Base-by-base conservation (phyloP, 192 early-diverging fungal genomes). In the Gamsiella multidivaricata region DNA sequence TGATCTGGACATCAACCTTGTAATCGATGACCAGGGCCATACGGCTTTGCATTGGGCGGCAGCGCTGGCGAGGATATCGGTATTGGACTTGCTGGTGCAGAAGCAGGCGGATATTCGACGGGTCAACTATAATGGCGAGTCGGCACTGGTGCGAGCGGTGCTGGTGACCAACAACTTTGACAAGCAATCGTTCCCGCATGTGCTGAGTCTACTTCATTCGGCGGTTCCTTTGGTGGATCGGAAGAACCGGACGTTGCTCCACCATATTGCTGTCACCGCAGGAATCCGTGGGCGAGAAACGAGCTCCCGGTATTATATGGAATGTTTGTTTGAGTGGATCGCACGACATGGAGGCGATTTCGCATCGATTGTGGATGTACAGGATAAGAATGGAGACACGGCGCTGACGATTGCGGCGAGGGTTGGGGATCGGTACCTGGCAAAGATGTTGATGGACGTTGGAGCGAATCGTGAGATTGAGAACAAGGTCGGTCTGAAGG, bases 11-110 rank as follows among this genome's bases (percentile, higher is more conserved):
- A 80, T 94, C 33, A 90, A 98, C 78, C 72, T 96, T 36, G 83
- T 91, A 1, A 94, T 99, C 51, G 98, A 99, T 56, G 95, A 96
- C 58, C 94, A 94, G 50, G 97, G 97, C 14, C 95, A 99, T 70
- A 94, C 96, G 0, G 87, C 95, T 2, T 80, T 98, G 20, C 98
- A 99, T 61, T 99, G 97, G 97, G 96, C 98, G 18, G 92, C 95
- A 0, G 93, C 97, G 9, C 80, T 98, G 26, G 96, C 90, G 0
- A 80, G 91, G 52, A 86, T 94, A 54, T 78, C 88, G 18, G 82
- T 96, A 2, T 81, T 97, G 28, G 89, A 91, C 31, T 70, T 94
- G 22, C 83, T 99, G n/a, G 68, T 99, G 3, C 80, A 86, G 36
- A 91, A 87, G n/a, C 92, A 93, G 12, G 90, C 93, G 9, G 86